Base-by-base conservation (phyloP, 2,329 filamentous ascomycete genomes). In the Arthrinium phaeospermum region DNA sequence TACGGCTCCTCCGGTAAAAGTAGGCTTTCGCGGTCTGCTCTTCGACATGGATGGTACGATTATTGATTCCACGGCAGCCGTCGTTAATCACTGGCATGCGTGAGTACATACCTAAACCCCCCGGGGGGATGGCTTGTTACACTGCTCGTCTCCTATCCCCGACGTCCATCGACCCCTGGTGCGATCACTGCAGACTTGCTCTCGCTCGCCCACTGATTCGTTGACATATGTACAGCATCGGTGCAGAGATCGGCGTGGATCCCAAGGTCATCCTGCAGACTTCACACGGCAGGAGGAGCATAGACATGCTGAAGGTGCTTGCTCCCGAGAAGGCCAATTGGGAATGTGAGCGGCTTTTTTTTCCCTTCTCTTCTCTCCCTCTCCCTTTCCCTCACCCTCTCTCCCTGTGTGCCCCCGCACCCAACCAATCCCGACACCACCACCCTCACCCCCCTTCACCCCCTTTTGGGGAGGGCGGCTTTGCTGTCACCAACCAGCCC, bases 231-330 rank as follows among this genome's bases (percentile, higher is more conserved):
- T 49, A 70, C 78, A 94, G 92, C n/a, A 89, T 95, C 75, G 95
- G 93, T 69, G 87, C 89, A 13, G 94, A 98, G 80, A 92, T 98
- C 78, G 94, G 94, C 34, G 92, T 98, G 30, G 90, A 94, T 75
- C 93, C 94, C n/a, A 87, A 92, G 68, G 89, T 92, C 67, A 98
- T 99, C 77, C 88, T 98, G 37, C 89, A 94, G 78, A 97, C 94
- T 13, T 98, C 95, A 6, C 96, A 99, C 83, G 96, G 96, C 74
- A 91, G 96, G 73, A 88, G 96, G 72, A 94, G 91, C 76, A 98
- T 98, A 78, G 96, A 99, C 78, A 91, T 93, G 3, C 87, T 99
- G 72, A 90, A 90, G 80, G 85, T 95, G 41, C 89, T 98, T 72
- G 92, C 94, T 74, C 93, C 94, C 22, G 91, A 93, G 77, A 94